Evolutionary conservation across 2,329 filamentous ascomycete species (phyloP).

Genomic region (Zasmidium angulare): DNA sequence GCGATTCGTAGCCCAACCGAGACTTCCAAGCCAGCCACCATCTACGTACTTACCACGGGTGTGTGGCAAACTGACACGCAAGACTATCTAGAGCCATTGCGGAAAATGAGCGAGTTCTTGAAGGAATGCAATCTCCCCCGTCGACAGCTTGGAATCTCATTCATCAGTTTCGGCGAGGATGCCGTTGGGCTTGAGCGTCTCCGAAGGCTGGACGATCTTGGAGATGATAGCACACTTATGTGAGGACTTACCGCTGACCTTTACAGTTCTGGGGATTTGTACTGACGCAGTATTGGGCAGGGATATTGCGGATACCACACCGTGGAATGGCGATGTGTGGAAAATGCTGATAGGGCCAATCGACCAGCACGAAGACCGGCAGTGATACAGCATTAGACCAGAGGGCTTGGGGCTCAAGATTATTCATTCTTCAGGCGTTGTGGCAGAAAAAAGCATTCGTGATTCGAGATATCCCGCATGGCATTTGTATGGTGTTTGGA

Average conservation of each 20-base stretch:
- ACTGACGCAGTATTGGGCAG: not conserved
- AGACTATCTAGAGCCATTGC: not conserved
- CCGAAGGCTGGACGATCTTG: not conserved
- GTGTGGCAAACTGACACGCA: not conserved
- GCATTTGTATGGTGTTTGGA: too few species aligned
- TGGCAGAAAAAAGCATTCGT: too few species aligned
- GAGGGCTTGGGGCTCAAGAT: too few species aligned
- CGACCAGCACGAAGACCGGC: not conserved
- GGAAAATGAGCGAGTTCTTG: not conserved
- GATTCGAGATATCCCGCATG: too few species aligned
- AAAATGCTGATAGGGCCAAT: not conserved
- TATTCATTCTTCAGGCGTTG: too few species aligned
- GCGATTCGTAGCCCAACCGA: not conserved
- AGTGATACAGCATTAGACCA: too few species aligned
- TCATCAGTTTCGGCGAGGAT: not conserved
- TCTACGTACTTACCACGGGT: not conserved
- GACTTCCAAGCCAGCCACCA: not conserved
- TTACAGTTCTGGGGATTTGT: not conserved
- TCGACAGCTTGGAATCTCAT: not conserved
- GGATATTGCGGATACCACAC: not conserved
- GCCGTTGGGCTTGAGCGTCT: not conserved
- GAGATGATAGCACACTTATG: not conserved
- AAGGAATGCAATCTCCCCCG: not conserved
- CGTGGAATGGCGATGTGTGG: not conserved
- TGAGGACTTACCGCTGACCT: not conserved